Conservation (phyloP, 2,329 filamentous ascomycete species). For the Calonectria multiphialidica region DNA sequence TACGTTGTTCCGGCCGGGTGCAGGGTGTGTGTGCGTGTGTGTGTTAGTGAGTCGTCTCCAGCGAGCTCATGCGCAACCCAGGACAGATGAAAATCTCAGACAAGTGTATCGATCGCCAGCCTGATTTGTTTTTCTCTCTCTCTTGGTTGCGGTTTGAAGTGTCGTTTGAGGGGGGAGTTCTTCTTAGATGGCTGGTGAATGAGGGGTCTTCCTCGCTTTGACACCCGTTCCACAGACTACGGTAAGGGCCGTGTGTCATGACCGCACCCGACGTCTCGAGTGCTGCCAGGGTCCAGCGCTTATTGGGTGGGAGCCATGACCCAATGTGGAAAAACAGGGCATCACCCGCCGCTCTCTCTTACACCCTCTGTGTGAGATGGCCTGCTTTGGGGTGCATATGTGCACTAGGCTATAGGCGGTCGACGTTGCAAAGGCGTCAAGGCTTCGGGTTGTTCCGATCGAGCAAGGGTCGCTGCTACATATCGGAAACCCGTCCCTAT, state of each 20-base stretch:
- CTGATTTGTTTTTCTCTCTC: background rate
- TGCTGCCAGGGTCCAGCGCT: slow-evolving; percentile 33
- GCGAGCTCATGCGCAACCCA: background rate
- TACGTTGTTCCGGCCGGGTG: slow-evolving; percentile 41
- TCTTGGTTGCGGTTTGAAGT: slow-evolving; percentile 10
- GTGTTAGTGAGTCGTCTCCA: slow-evolving; percentile 14
- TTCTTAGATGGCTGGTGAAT: background rate
- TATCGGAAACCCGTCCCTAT: slow-evolving; percentile 12
- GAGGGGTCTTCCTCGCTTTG: slow-evolving; percentile 12
- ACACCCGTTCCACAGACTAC: slow-evolving; percentile 1
- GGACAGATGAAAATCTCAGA: background rate
- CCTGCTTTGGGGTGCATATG: background rate
- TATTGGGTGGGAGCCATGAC: slow-evolving; percentile 29
- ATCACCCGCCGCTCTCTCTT: slow-evolving; percentile 9
- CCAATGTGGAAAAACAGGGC: slow-evolving; percentile 27
- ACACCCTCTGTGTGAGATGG: slow-evolving; percentile 16
- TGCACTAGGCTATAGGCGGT: background rate
- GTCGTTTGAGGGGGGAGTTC: background rate
- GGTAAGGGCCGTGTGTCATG: slow-evolving; percentile 24
- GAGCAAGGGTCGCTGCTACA: background rate
- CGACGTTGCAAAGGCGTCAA: background rate
- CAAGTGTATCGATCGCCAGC: background rate
- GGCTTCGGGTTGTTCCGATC: slow-evolving; percentile 12
- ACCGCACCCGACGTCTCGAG: slow-evolving; percentile 34
- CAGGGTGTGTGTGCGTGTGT: too few species aligned